Conservation (phyloP, 306 rosid species). For the Citrullus amarus region DNA sequence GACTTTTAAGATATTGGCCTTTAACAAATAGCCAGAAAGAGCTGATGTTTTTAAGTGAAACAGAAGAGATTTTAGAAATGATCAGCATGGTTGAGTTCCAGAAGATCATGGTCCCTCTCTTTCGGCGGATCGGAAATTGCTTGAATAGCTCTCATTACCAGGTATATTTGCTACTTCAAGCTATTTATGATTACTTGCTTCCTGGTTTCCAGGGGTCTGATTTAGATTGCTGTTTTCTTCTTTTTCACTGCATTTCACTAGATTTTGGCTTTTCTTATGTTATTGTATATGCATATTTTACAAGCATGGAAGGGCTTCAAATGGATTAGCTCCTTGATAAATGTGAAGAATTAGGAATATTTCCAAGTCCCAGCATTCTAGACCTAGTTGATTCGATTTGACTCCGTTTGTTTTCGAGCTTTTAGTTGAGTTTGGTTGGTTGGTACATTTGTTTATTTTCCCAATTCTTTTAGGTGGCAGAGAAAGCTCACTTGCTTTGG, state of each 20-base stretch:
- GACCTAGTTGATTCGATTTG: not conserved
- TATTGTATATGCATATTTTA: not conserved
- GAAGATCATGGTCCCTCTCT: conserved; percentile 70
- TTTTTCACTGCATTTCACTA: not conserved
- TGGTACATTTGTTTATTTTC: not conserved
- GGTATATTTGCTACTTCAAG: conserved; percentile 26
- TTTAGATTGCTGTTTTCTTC: not conserved
- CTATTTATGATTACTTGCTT: not conserved
- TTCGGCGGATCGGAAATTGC: conserved; percentile 60
- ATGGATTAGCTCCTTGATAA: not conserved
- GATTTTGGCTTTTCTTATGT: not conserved
- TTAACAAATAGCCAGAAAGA: conserved; percentile 95
- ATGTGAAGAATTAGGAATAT: not conserved
- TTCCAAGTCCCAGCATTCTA: not conserved
- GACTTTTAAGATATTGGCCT: conserved; percentile 92
- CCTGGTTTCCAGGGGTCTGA: not conserved
- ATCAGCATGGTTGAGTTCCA: conserved; percentile 78
- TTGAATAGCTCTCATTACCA: conserved; percentile 86
- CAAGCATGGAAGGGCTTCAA: not conserved
- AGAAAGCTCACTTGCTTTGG: conserved; percentile 91
- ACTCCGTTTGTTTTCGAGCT: not conserved
- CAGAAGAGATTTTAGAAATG: conserved; percentile 93
- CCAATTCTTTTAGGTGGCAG: conserved; percentile 61
- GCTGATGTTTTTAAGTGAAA: conserved; percentile 91
- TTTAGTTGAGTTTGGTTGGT: not conserved